Evolutionary conservation across 129 eudicot genomes (phyloP).

Genomic region (Tagetes erecta): DNA sequence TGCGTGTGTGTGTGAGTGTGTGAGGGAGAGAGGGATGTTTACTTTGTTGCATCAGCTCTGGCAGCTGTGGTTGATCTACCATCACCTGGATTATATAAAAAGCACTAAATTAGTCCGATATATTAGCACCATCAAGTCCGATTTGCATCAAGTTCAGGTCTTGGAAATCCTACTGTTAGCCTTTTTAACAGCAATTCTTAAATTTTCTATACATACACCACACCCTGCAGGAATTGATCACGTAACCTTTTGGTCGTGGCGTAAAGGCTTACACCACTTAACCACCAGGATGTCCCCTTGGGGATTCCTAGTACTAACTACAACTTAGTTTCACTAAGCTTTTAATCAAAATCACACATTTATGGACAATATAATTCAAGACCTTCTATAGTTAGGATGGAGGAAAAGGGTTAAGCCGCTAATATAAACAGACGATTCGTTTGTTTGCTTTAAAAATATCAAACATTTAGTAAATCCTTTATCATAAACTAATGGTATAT

Average conservation of each 20-base stretch:
- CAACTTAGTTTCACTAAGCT: neutral
- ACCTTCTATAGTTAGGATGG: neutral
- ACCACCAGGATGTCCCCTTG: too few species aligned
- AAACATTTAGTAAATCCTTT: neutral
- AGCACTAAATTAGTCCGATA: slow-evolving; percentile 23
- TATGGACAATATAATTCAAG: neutral
- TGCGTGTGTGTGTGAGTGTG: neutral
- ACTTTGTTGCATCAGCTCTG: slow-evolving; percentile 96
- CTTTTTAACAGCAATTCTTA: too few species aligned
- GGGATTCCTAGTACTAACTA: neutral
- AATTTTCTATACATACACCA: too few species aligned
- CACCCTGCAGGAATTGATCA: too few species aligned
- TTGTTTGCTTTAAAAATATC: neutral
- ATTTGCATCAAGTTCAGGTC: slow-evolving; percentile 9
- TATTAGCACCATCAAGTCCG: slow-evolving; percentile 13
- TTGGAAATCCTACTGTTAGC: neutral
- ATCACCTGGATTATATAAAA: slow-evolving; percentile 51
- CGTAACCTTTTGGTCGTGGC: too few species aligned
- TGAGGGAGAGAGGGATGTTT: slow-evolving; percentile 33
- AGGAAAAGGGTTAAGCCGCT: neutral
- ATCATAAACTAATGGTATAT: neutral
- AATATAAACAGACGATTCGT: neutral
- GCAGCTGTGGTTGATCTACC: slow-evolving; percentile 55
- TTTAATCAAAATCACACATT: neutral
- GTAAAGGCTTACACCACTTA: too few species aligned